A percentile compares a stretch with the other conserved stretches of the same genome.
Evolutionary conservation across 2,329 filamentous ascomycete genomes (phyloP).

Genomic region (Coniochaeta pulveracea): DNA sequence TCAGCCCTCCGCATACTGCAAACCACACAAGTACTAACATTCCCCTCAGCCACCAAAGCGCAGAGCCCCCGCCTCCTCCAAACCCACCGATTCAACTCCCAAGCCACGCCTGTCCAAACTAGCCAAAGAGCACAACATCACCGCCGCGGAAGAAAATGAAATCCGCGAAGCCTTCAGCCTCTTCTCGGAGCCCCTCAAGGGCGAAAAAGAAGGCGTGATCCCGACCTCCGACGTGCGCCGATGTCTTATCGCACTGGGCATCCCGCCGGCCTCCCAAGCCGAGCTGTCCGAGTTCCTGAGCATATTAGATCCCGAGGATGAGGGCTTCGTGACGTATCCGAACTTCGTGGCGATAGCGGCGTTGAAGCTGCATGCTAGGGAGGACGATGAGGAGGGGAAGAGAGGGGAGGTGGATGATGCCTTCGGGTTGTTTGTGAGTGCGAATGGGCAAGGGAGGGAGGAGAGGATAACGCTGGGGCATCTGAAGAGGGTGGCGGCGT

Average conservation of each 20-base stretch:
- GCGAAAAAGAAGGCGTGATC: conserved; percentile 63
- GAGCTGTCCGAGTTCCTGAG: conserved; percentile 70
- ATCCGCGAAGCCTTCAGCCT: conserved; percentile 84
- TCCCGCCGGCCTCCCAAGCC: conserved; percentile 48
- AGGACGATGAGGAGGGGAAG: conserved; percentile 39
- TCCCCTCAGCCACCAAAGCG: conserved; percentile 39
- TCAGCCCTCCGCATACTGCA: no score
- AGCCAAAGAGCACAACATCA: conserved; percentile 83
- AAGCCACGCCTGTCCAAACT: conserved; percentile 67
- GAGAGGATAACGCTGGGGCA: conserved; percentile 67
- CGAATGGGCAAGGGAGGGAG: conserved; percentile 7
- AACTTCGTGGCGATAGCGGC: conserved; percentile 83
- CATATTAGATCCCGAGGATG: conserved; percentile 70
- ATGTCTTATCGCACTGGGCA: conserved; percentile 52
- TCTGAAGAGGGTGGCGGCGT: conserved; percentile 65
- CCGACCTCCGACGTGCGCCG: conserved; percentile 57
- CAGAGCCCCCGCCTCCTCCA: conserved; percentile 23
- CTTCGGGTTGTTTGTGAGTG: conserved; percentile 65
- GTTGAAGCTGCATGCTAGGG: conserved; percentile 58
- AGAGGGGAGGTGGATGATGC: conserved; percentile 67
- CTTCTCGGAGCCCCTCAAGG: conserved; percentile 60
- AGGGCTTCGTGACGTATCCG: conserved; percentile 67
- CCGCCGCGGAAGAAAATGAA: conserved; percentile 73
- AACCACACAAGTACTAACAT: not conserved
- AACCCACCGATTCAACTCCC: conserved; percentile 8